Conservation (phyloP, 495 filamentous ascomycete genomes). For the Penicillium ochrochloron region DNA sequence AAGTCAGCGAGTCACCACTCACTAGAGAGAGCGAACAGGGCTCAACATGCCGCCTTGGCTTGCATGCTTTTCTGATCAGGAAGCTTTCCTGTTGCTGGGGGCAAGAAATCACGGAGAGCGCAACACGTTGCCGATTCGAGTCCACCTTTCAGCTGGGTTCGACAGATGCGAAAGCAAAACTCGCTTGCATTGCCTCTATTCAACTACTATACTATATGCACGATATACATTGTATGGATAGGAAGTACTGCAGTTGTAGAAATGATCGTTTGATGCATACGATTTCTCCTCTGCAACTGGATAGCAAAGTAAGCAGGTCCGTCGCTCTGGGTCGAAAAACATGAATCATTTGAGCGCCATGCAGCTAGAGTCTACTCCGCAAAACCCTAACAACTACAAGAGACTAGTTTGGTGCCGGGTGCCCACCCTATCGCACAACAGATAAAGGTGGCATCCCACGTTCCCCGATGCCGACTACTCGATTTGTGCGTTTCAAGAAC, state of each 20-base stretch:
- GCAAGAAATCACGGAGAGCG: conserved; percentile 9
- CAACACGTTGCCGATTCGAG: conserved; percentile 8
- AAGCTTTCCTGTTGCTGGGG: conserved; percentile 1
- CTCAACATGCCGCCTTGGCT: background rate
- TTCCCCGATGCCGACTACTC: conserved; percentile 10
- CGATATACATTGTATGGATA: background rate
- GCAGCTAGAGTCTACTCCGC: conserved; percentile 25
- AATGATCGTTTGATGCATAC: background rate
- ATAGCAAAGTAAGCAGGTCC: conserved; percentile 1
- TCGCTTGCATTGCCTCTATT: conserved; percentile 3
- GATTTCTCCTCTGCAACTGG: conserved; percentile 3
- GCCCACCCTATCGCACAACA: conserved; percentile 18
- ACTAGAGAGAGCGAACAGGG: background rate
- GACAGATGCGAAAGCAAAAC: background rate
- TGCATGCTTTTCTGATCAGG: background rate
- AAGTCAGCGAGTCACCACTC: background rate
- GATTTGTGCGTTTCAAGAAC: conserved; percentile 12
- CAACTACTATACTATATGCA: background rate
- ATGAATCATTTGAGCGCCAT: conserved; percentile 13
- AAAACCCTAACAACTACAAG: conserved; percentile 23
- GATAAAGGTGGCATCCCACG: conserved; percentile 16
- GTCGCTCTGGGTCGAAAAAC: background rate
- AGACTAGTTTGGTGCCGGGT: conserved; percentile 5
- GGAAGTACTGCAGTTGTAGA: background rate
- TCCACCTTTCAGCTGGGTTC: conserved; percentile 15